A percentile compares a stretch with the other conserved stretches of the same genome.
phyloP scores from a whole-genome alignment of 1,284 basidiomycete genomes.

The Leccinum pallidistipes region DNA sequence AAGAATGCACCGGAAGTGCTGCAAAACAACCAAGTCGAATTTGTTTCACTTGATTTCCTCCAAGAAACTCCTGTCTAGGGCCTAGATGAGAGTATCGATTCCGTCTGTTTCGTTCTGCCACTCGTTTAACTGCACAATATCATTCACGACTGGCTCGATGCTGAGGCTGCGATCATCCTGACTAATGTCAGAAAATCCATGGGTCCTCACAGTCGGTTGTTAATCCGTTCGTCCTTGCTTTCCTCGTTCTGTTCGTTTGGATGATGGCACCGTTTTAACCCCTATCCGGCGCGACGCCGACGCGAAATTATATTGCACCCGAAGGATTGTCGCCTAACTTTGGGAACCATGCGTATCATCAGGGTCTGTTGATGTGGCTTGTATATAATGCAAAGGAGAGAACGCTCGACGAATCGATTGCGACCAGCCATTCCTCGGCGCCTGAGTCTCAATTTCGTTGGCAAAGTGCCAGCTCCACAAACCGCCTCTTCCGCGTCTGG shows the following conservation, averaged over 20 bases:
- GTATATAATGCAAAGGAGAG: slow-evolving; percentile 30
- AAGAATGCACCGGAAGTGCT: slow-evolving; percentile 37
- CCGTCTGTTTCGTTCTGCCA: background rate
- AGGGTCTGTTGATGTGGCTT: slow-evolving; percentile 32
- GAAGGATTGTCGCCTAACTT: slow-evolving; percentile 34
- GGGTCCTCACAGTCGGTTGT: slow-evolving; percentile 26
- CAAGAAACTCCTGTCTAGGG: slow-evolving; percentile 40
- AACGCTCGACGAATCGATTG: slow-evolving; percentile 20
- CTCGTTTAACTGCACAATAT: slow-evolving; percentile 27
- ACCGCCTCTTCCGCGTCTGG: background rate
- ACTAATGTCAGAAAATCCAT: slow-evolving; percentile 22
- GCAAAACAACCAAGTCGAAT: slow-evolving; percentile 36
- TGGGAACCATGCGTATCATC: slow-evolving; percentile 30
- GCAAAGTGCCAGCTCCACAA: background rate
- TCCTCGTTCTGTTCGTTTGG: background rate
- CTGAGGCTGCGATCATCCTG: slow-evolving; percentile 22
- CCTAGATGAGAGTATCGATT: slow-evolving; percentile 34
- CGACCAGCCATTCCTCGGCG: background rate
- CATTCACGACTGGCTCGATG: slow-evolving; percentile 29
- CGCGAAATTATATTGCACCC: slow-evolving; percentile 19
- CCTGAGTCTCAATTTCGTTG: too few relatives aligned
- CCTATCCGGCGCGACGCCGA: slow-evolving; percentile 8
- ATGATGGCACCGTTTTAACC: slow-evolving; percentile 22
- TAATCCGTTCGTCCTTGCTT: slow-evolving; percentile 25
- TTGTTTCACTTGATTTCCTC: slow-evolving; percentile 48